Evolutionary conservation across 2,329 filamentous ascomycete species (phyloP), one percentile per base, ranked within the genome.

Genomic region (Claviceps quebecensis): DNA sequence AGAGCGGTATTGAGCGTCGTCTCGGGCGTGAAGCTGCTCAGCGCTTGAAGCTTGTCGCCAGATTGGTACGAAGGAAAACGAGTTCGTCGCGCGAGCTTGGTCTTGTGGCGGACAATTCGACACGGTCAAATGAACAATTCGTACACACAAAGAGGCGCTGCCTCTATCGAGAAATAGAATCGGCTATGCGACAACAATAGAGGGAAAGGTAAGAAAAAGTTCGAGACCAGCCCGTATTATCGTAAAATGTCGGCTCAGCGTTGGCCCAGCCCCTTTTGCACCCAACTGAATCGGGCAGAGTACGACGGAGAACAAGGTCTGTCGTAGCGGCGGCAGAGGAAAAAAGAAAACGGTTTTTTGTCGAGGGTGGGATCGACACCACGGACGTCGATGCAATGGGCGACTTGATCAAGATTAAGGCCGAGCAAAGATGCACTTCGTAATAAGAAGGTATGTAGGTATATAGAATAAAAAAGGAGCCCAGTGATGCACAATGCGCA

Each of bases 201-300:
- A 58, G 56, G 56, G 14, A 23, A 43, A 16, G 4, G 22, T 23
- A 22, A 34, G 29, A 9, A 34, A 63, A 59, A 58, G 60, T 62
- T 68, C 71, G 72, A 75, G 72, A 69, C 72, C 72, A 74, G 72
- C 72, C 72, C 67, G 62, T 59, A 65, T 66, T 59, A 56, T 61
- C 58, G 58, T 53, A 59, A 59, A 48, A 49, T 36, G 50, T 54
- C 59, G 56, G 55, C 57, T 56, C 55, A 60, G 59, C 61, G 60
- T 62, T 65, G 66, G 62, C 61, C 63, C 67, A 67, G 63, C 64
- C 29, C 29, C 65, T 64, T 68, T 60, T 69, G 70, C 71, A 61
- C 73, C 29, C 70, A 68, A 73, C 70, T 69, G 66, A 69, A 68
- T 64, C 64, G 59, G 57, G 57, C 60, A 61, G 58, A 17, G 43